A percentile compares a stretch with the other conserved stretches of the same genome.
phyloP scores from a whole-genome alignment of 805 yeast genomes.

The Candida stauntonica region DNA sequence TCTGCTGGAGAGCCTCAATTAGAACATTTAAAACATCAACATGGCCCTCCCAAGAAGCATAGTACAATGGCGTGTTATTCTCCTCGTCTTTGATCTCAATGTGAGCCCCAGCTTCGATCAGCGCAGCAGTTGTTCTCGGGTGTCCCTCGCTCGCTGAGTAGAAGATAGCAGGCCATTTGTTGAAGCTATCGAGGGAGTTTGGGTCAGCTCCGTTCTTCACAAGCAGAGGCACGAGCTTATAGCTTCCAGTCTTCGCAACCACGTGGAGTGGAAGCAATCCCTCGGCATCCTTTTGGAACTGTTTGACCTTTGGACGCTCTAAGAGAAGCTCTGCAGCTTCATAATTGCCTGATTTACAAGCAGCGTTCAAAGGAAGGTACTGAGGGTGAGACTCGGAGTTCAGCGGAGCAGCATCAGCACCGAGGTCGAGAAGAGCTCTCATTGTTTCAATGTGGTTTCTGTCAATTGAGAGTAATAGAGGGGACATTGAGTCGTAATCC shows the following conservation, averaged over 20 bases:
- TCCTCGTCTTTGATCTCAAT: constrained; percentile 69
- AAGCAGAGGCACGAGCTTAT: constrained; percentile 60
- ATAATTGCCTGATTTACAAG: constrained; percentile 80
- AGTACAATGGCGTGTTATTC: constrained; percentile 74
- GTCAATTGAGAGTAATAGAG: constrained; percentile 74
- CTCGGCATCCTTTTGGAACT: constrained; percentile 67
- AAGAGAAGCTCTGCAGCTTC: constrained; percentile 53
- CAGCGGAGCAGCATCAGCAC: constrained; percentile 42
- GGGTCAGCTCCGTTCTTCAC: constrained; percentile 71
- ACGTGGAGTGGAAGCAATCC: constrained; percentile 87
- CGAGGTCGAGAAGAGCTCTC: constrained; percentile 43
- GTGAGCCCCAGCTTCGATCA: constrained; percentile 72
- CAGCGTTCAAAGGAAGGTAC: constrained; percentile 76
- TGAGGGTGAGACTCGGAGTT: constrained; percentile 52
- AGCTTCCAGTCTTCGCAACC: constrained; percentile 80
- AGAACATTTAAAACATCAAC: constrained; percentile 73
- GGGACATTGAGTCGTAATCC: constrained; percentile 77
- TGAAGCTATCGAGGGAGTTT: constrained; percentile 75
- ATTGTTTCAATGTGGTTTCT: constrained; percentile 56
- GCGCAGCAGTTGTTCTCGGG: constrained; percentile 58
- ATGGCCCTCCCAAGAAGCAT: constrained; percentile 94
- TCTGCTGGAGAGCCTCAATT: constrained; percentile 32
- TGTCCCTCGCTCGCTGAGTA: constrained; percentile 89
- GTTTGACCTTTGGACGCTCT: constrained; percentile 30
- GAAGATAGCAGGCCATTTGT: constrained; percentile 91